Evolutionary conservation across 2,329 filamentous ascomycete genomes (phyloP).

Genomic region (Fusarium agapanthi): DNA sequence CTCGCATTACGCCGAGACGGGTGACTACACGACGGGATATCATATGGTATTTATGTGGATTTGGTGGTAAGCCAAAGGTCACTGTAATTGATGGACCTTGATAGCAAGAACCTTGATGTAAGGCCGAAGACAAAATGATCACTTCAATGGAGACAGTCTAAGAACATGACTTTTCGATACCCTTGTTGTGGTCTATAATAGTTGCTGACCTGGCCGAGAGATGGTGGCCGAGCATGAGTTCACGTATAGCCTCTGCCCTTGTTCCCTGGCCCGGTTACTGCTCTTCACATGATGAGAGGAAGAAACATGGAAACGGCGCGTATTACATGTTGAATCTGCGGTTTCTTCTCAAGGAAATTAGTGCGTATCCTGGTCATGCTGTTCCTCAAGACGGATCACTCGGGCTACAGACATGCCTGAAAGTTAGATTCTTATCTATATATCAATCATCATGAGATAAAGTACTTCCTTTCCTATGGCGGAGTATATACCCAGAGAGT

Average conservation of each 20-base stretch:
- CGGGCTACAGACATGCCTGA: background rate
- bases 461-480: background rate
- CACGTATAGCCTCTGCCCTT: background rate
- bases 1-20: slow-evolving; percentile 15
- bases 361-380: background rate
- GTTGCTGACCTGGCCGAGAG: background rate
- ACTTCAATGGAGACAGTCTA: background rate
- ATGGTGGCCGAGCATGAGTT: background rate
- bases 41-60: slow-evolving; percentile 9
- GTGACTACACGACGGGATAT: slow-evolving; percentile 3
- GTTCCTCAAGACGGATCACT: background rate
- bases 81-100: background rate
- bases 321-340: background rate
- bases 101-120: slow-evolving; percentile 1
- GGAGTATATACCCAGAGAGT: background rate
- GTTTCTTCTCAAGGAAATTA: background rate
- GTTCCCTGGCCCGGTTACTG: background rate
- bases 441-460: background rate
- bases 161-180: background rate
- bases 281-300: background rate
- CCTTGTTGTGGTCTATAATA: background rate
- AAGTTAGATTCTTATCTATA: background rate
- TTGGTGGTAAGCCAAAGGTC: background rate
- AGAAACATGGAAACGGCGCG: background rate
- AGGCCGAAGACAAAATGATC: background rate